Evolutionary conservation across 176 grass and related monocot genomes (phyloP).

Genomic region (Aegilops bicornis): DNA sequence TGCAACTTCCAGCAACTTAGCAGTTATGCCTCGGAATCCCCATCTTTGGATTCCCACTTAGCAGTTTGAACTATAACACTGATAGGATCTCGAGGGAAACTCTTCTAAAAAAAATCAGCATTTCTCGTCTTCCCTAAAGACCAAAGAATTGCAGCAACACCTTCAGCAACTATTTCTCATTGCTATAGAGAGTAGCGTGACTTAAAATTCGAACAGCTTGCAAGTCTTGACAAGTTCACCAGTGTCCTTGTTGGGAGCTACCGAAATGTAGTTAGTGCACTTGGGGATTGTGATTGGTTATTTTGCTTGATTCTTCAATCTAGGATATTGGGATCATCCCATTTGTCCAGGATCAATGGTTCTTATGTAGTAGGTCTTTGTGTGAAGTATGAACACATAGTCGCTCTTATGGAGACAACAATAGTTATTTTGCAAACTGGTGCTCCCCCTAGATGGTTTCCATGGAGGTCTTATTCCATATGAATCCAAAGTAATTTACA

Average conservation of each 20-base stretch:
- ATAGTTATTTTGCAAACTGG: not conserved
- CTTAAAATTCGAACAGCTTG: not conserved
- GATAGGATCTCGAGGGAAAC: no score
- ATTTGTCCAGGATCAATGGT: not conserved
- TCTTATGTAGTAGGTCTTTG: not conserved
- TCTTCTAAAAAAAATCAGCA: no score
- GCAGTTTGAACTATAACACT: no score
- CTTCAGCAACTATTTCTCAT: no score
- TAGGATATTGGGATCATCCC: not conserved
- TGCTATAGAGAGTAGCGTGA: no score
- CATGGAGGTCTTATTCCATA: not conserved
- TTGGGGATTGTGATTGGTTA: not conserved
- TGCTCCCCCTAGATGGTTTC: not conserved
- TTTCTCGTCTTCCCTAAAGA: no score
- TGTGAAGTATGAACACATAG: not conserved
- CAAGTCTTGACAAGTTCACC: not conserved
- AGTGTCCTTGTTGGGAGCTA: not conserved
- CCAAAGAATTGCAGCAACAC: no score
- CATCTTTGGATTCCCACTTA: no score
- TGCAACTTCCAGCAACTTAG: no score
- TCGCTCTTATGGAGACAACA: not conserved
- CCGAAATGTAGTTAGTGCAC: not conserved
- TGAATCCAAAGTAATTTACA: no score
- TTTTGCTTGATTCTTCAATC: not conserved
- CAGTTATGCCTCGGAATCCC: no score